Conservation (phyloP, 805 yeast species). For the Kazachstania taianensis region DNA sequence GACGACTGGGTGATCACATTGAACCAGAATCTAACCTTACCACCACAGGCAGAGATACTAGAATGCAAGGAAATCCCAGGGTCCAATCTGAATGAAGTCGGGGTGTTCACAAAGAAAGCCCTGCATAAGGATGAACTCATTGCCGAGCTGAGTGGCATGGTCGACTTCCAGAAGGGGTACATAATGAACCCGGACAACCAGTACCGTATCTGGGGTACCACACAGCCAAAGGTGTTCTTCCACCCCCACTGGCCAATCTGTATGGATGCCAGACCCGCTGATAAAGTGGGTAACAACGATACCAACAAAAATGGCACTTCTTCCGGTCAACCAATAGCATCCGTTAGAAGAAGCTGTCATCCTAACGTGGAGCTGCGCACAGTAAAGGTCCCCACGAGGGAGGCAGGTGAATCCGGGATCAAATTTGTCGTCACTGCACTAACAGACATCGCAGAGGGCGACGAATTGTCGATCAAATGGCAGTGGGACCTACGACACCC, state of each 20-base stretch:
- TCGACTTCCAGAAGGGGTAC: slow-evolving; percentile 57
- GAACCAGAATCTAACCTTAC: slow-evolving; percentile 3
- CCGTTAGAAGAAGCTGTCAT: slow-evolving; percentile 51
- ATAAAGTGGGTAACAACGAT: no score
- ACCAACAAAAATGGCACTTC: slow-evolving; percentile 42
- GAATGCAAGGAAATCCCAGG: not conserved
- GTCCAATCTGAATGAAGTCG: not conserved
- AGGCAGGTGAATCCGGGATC: slow-evolving; percentile 22
- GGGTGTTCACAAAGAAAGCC: slow-evolving; percentile 34
- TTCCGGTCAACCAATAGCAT: slow-evolving; percentile 47
- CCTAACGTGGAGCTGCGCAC: slow-evolving; percentile 65
- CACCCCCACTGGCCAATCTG: slow-evolving; percentile 53
- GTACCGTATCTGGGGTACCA: slow-evolving; percentile 64
- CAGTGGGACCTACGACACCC: slow-evolving; percentile 82
- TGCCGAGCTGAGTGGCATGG: slow-evolving; percentile 61
- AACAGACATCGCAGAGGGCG: slow-evolving; percentile 47
- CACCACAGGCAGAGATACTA: slow-evolving; percentile 1
- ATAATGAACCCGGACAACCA: slow-evolving; percentile 61
- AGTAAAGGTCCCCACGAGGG: slow-evolving; percentile 26
- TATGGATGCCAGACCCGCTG: slow-evolving; percentile 74
- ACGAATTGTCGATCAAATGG: slow-evolving; percentile 76
- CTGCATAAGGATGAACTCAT: slow-evolving; percentile 42
- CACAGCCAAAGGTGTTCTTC: slow-evolving; percentile 47
- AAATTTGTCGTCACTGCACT: slow-evolving; percentile 50
- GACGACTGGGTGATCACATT: slow-evolving; percentile 28